Base-by-base conservation (phyloP, 2,329 filamentous ascomycete species). In the Hypoxylon rubiginosum region DNA sequence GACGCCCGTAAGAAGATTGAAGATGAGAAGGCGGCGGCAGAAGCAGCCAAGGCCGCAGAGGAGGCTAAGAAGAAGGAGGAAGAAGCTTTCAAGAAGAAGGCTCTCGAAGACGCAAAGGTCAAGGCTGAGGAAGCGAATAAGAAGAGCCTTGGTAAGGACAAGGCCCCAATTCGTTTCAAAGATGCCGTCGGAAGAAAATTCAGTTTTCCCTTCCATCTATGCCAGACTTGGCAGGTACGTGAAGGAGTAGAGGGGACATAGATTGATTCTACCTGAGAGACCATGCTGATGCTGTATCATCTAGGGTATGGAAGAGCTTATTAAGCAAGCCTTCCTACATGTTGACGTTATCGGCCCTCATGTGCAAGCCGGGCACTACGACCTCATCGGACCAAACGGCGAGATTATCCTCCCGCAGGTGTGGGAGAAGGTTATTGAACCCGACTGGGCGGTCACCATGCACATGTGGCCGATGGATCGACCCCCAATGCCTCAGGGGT, bases 181-280 rank as follows among this genome's bases (percentile, higher is more conserved):
- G 94, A 97, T 77, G 94, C 94, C 0, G 89, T 97, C 15, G 92
- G 93, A 32, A 87, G 94, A 71, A 97, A 97, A 79, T 97, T 97
- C 78, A 96, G 89, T 79, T 97, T 97, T 75, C 94, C 94, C 1
- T 97, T 91, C 80, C 88, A 94, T 68, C 79, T 97, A 30, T 97
- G 94, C 79, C 88, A 90, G 74, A 96, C 90, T 2, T 97, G 93
- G 93, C 83, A 85, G 82, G 92, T 94, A 88, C 77, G 88, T 86
- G 28, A 17, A 50, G 46, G n/a, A 64, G 32, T 4, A 8, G 57
- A 36, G 19, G 28, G 7, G 30, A 17, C 15, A 32, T 7, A 19
- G 9, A 15, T 7, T 21, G 9, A 15, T 21, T 53, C 28, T 24
- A 9, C 13, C 32, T 10, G 10, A 24, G 30, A 55, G 6, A 6